Conservation (phyloP, 2,329 filamentous ascomycete genomes). For the Zalaria obscura region DNA sequence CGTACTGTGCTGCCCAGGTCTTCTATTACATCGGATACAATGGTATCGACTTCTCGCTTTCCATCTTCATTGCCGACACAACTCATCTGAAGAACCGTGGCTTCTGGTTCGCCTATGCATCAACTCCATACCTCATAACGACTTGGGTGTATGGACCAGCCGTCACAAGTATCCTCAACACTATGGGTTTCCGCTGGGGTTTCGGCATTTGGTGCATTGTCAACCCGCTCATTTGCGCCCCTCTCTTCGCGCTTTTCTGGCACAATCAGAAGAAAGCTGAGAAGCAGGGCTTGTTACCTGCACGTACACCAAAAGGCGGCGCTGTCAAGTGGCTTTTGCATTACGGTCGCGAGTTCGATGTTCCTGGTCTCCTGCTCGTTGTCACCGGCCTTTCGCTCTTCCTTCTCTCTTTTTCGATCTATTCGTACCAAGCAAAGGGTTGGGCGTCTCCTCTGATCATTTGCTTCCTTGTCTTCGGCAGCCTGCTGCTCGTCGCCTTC, state of each 20-base stretch:
- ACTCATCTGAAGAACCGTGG: conserved; percentile 17
- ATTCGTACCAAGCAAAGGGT: conserved; percentile 5
- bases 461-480: conserved; percentile 25
- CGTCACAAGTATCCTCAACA: conserved; percentile 11
- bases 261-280: conserved; percentile 14
- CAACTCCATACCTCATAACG: conserved; percentile 18
- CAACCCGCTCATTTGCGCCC: conserved; percentile 13
- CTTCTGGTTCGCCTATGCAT: conserved; percentile 15
- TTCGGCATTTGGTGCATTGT: conserved; percentile 17
- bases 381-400: conserved; percentile 26
- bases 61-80: conserved; percentile 19
- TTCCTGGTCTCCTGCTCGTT: conserved; percentile 11
- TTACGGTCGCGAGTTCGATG: conserved; percentile 18
- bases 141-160: conserved; percentile 15
- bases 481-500: conserved; percentile 31
- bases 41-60: conserved; percentile 15
- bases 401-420: conserved; percentile 6
- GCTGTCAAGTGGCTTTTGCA: conserved; percentile 10
- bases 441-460: conserved; percentile 8
- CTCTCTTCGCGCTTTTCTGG: conserved; percentile 13
- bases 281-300: conserved; percentile 12
- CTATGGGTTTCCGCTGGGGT: conserved; percentile 15
- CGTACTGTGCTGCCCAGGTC: conserved; percentile 16
- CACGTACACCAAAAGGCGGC: conserved; percentile 9
- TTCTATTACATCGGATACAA: conserved; percentile 17